A percentile compares a stretch with the other conserved stretches of the same genome.
phyloP scores from a whole-genome alignment of 1,284 basidiomycete species.

The Exobasidium rhododendri region DNA sequence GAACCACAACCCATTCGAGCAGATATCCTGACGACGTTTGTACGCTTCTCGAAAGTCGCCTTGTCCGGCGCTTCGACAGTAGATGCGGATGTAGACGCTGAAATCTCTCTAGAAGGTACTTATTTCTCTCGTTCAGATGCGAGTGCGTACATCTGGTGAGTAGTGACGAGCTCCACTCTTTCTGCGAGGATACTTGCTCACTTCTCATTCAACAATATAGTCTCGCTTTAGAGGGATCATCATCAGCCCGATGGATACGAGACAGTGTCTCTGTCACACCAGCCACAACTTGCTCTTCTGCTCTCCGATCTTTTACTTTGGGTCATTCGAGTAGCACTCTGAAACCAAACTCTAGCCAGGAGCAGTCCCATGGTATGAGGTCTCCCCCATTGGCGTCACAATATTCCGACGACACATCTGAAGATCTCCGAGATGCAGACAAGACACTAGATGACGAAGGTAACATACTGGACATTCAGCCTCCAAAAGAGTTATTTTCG shows the following conservation, averaged over 20 bases:
- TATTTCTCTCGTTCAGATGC: neutral
- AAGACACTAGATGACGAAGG: neutral
- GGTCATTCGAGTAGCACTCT: neutral
- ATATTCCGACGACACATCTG: neutral
- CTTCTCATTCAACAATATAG: no score
- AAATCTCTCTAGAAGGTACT: neutral
- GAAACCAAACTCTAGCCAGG: no score
- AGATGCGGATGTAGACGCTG: neutral
- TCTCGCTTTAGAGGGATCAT: no score
- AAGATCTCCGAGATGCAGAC: neutral
- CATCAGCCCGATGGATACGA: neutral
- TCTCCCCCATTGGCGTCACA: neutral
- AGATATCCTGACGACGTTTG: neutral
- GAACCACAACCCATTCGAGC: neutral
- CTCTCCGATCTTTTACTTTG: neutral
- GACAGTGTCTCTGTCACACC: neutral
- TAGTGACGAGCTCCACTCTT: no score
- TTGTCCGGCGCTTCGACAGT: neutral
- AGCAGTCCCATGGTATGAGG: no score
- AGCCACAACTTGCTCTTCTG: neutral
- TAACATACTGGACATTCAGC: neutral
- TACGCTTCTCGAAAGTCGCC: neutral
- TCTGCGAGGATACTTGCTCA: no score
- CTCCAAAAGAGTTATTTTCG: slow-evolving; percentile 1
- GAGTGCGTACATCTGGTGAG: neutral